Evolutionary conservation across 768 basidiomycete species (phyloP).

Genomic region (Agaricus subrufescens): DNA sequence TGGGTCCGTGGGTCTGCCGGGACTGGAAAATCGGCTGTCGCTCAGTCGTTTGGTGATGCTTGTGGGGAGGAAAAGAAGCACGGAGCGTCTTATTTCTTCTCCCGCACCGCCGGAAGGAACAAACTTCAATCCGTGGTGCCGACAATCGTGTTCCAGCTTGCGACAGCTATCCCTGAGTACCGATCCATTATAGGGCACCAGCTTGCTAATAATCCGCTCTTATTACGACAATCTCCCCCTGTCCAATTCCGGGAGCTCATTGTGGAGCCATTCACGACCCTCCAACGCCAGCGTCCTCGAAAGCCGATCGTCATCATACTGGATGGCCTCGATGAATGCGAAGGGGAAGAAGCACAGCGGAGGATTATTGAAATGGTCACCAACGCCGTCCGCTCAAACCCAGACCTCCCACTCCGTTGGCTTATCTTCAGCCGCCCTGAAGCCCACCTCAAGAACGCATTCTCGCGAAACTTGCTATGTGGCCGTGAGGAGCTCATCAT

Average conservation of each 20-base stretch:
- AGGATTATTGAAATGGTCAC: neutral
- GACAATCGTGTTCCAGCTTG: constrained; percentile 3
- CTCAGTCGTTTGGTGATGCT: too few relatives aligned
- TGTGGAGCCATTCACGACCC: neutral
- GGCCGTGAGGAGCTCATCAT: neutral
- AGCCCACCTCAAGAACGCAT: neutral
- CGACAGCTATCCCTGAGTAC: neutral
- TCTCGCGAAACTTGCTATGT: neutral
- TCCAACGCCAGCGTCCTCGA: neutral
- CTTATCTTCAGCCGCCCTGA: neutral
- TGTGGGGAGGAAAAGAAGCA: neutral
- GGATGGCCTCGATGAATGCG: constrained; percentile 7
- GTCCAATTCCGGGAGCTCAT: constrained; percentile 5
- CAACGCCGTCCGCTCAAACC: neutral
- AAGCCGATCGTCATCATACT: neutral
- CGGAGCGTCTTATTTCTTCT: constrained; percentile 7
- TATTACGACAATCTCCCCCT: neutral
- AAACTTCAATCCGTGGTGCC: neutral
- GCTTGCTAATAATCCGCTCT: neutral
- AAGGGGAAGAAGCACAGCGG: neutral
- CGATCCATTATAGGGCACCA: neutral
- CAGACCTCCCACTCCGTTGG: neutral
- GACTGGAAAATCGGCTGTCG: too few relatives aligned
- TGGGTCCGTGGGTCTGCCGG: too few relatives aligned
- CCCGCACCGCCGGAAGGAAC: neutral